Percentiles rank a stretch among this genome's conserved stretches.
These are phyloP conservation scores for Ogataea zsoltii DNA, from an alignment of 805 yeast species.

Conservation along the genomic window DNA sequence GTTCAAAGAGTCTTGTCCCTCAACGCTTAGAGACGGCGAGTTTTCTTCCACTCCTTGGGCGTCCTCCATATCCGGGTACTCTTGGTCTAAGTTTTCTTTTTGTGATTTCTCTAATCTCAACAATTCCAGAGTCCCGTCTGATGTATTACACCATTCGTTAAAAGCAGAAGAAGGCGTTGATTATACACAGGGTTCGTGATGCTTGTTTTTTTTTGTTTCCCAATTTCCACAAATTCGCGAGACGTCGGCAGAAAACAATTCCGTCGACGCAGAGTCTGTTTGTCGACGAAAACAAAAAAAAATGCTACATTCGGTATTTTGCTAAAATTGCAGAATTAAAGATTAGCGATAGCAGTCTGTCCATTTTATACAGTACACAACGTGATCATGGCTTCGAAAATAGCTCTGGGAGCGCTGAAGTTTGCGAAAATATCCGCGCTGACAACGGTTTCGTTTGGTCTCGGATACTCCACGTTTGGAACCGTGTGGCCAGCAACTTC, in stretches of 20 bases:
- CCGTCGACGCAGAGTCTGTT: not conserved
- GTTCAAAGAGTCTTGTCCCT: not conserved
- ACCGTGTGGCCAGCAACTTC: conserved; percentile 33
- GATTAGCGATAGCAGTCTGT: no score
- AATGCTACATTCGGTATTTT: no score
- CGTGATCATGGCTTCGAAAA: not conserved
- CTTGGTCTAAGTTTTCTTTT: not conserved
- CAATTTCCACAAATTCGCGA: conserved; percentile 3
- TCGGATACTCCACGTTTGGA: conserved; percentile 33
- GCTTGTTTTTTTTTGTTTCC: conserved; percentile 9
- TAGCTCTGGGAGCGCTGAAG: conserved; percentile 8
- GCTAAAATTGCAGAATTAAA: no score
- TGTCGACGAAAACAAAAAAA: no score
- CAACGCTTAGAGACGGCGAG: conserved; percentile 2
- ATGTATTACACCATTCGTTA: conserved; percentile 5
- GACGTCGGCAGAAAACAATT: not conserved
- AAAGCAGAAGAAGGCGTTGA: not conserved
- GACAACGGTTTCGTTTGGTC: conserved; percentile 23
- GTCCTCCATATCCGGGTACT: conserved; percentile 1
- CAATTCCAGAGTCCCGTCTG: conserved; percentile 1
- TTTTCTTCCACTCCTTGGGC: conserved; percentile 5
- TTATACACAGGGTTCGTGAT: conserved; percentile 3
- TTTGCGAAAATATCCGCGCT: conserved; percentile 12
- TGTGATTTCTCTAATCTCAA: not conserved
- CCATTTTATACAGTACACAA: not conserved